Percentiles rank a stretch among this genome's conserved stretches.
These are phyloP conservation scores for Heliamphora pulchella DNA, from an alignment of 179 eudicot species.

Conservation along the genomic window DNA sequence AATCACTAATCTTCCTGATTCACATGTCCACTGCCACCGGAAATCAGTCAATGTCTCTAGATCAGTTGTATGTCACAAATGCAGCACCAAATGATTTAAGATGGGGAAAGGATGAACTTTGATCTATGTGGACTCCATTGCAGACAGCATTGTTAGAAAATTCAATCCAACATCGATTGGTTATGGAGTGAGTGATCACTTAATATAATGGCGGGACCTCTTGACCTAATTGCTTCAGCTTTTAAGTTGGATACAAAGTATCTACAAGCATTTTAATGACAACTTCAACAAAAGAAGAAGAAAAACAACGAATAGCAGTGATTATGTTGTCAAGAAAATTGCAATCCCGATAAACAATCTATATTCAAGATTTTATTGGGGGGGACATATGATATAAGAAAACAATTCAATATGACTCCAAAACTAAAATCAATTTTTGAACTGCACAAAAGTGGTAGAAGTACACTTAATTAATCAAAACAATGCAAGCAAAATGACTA, in stretches of 20 bases:
- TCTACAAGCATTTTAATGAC: neutral
- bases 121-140: neutral
- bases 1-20: neutral
- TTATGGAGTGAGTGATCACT: too few species aligned
- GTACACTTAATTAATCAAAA: neutral
- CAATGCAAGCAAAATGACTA: neutral
- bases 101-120: neutral
- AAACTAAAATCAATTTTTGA: neutral
- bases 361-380: neutral
- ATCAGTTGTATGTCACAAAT: neutral
- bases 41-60: neutral
- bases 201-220: too few species aligned
- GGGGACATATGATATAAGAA: neutral
- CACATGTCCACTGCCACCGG: neutral
- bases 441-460: neutral
- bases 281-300: neutral
- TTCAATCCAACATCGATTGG: too few species aligned
- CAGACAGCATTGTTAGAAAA: too few species aligned
- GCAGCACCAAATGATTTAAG: neutral
- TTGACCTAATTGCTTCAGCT: too few species aligned
- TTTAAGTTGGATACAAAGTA: too few species aligned
- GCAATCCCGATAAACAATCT: neutral
- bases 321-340: neutral
- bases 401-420: neutral
- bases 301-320: neutral